Base-by-base conservation (phyloP, 2,329 filamentous ascomycete genomes). In the Hortaea werneckii region DNA sequence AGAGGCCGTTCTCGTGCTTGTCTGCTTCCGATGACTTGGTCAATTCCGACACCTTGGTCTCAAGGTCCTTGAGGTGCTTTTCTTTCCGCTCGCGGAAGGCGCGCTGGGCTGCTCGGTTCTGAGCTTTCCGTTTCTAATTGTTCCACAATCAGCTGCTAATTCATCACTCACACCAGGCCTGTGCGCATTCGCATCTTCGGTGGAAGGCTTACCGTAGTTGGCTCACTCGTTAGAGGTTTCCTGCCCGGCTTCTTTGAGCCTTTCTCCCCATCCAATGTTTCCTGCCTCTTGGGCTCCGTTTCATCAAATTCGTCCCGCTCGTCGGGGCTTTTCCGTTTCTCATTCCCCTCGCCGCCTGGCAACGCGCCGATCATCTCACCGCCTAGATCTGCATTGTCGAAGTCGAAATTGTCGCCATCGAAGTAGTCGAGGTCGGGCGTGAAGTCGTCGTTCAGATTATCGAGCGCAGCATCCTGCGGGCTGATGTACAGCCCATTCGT, bases 41-140 rank as follows among this genome's bases (percentile, higher is more conserved):
- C 3, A 82, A 67, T 50, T 78, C 76, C 5, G 73, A 68, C 3
- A 82, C 78, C 55, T 80, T 81, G 29, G 72, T 83, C 67, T 95
- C 88, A 2, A 94, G 75, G 54, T 89, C 84, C 63, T 87, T 87
- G 41, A 94, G 65, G 58, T 94, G 89, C 70, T 85, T 90, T 66
- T 95, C 89, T 68, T 95, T 95, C 52, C 89, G 85, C 65, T 95
- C 89, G 45, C 89, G 81, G 75, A 95, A 95, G 5, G 89, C 89
- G 48, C 89, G 80, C 67, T 95, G 89, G 4, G 89, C 89, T 8
- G 89, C 89, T 55, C 89, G 80, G 56, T 95, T 95, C 62, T 95
- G 89, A 7, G 92, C 92, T 71, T 98, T 98, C 58, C 88, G 83
- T 70, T 94, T 94, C 87, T 94, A 59, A 40, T 12, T 39, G 13